phyloP scores from a whole-genome alignment of 2,329 filamentous ascomycete genomes.

The Penicillium sp. region DNA sequence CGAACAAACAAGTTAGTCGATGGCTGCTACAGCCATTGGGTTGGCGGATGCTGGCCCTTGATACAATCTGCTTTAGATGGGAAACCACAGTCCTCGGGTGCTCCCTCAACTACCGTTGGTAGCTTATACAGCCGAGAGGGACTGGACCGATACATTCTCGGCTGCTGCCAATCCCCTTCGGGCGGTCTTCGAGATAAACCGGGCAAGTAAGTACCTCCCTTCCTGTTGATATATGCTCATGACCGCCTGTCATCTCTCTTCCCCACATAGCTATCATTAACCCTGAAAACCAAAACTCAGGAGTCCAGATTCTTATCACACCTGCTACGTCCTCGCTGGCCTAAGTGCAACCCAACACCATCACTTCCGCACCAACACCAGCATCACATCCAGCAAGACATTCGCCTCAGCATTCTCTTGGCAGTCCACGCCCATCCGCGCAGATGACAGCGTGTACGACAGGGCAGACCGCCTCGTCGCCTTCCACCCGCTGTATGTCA shows the following conservation, averaged over 20 bases:
- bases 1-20: conserved; percentile 98
- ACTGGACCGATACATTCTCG: conserved; percentile 84
- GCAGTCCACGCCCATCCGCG: conserved; percentile 43
- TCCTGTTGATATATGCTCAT: neutral
- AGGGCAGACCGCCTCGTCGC: conserved; percentile 69
- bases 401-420: conserved; percentile 46
- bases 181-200: conserved; percentile 94
- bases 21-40: conserved; percentile 98
- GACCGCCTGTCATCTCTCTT: neutral
- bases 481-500: conserved; percentile 82
- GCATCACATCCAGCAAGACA: conserved; percentile 35
- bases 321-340: conserved; percentile 86
- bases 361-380: conserved; percentile 51
- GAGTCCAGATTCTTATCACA: conserved; percentile 84
- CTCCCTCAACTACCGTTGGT: conserved; percentile 30
- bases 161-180: conserved; percentile 77
- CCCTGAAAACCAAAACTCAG: conserved; percentile 47
- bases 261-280: conserved; percentile 26
- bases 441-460: conserved; percentile 66
- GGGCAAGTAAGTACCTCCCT: conserved; percentile 66
- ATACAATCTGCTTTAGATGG: conserved; percentile 76
- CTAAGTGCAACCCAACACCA: conserved; percentile 78
- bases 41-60: conserved; percentile 91
- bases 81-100: conserved; percentile 39
- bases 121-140: conserved; percentile 78